These are phyloP conservation scores for Coemansia aciculifera DNA, from an alignment of 192 early-diverging fungal species.

Conservation along the genomic window DNA sequence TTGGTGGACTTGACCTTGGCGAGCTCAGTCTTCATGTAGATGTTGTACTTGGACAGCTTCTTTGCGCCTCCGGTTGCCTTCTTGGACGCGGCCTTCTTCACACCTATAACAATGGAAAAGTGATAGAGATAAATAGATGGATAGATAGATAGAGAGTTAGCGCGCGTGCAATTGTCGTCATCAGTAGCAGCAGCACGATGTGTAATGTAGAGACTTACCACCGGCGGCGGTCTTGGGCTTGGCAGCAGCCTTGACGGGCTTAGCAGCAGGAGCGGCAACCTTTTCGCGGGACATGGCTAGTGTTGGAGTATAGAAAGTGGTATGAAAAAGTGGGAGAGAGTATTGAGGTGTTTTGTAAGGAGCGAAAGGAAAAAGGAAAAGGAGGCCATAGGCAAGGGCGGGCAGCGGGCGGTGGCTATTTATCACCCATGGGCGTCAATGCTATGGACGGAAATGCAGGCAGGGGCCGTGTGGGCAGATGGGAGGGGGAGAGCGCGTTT, in stretches of 20 bases:
- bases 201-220: not conserved
- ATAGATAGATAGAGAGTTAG: not conserved
- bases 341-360: conserved; percentile 3
- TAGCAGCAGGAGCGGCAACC: conserved; percentile 24
- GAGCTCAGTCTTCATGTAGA: conserved; percentile 71
- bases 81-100: conserved; percentile 3
- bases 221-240: conserved; percentile 14
- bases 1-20: conserved; percentile 65
- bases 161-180: not conserved
- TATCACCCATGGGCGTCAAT: conserved; percentile 11
- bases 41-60: conserved; percentile 67
- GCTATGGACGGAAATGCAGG: conserved; percentile 14
- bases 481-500: conserved; percentile 10
- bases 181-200: not conserved
- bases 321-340: conserved; percentile 2
- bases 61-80: conserved; percentile 23
- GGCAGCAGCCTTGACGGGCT: conserved; percentile 14
- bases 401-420: conserved; percentile 20
- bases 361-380: conserved; percentile 9
- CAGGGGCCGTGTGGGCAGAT: not conserved
- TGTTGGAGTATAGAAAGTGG: conserved; percentile 12
- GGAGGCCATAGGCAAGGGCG: conserved; percentile 15
- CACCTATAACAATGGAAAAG: not conserved
- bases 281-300: conserved; percentile 28
- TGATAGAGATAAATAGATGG: not conserved